A percentile compares a stretch with the other conserved stretches of the same genome.
Conservation (phyloP, 306 rosid species). For the Senna tora region DNA sequence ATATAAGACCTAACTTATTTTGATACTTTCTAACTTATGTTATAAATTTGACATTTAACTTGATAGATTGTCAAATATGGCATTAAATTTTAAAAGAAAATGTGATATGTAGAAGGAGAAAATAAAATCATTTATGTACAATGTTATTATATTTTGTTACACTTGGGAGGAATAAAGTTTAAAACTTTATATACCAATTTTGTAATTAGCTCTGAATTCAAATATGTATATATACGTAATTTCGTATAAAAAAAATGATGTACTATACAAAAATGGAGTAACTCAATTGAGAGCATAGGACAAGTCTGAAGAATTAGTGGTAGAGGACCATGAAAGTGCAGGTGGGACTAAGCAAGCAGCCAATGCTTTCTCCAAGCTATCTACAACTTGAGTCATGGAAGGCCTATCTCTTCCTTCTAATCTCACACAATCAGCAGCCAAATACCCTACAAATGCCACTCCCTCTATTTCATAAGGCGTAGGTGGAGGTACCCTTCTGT, state of each 20-base stretch:
- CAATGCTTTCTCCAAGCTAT: slow-evolving; percentile 65
- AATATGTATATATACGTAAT: no score
- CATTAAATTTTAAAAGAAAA: no score
- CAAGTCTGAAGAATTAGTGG: slow-evolving; percentile 15
- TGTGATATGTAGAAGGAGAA: no score
- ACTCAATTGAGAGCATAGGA: background rate
- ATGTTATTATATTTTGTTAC: no score
- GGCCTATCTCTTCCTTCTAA: slow-evolving; percentile 75
- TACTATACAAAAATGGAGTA: background rate
- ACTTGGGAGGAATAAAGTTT: no score
- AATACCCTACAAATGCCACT: slow-evolving; percentile 71
- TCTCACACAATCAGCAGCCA: slow-evolving; percentile 79
- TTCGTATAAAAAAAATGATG: background rate
- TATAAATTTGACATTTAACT: no score
- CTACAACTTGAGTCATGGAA: slow-evolving; percentile 60
- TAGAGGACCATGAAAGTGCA: slow-evolving; percentile 40
- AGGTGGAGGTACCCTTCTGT: slow-evolving; percentile 67
- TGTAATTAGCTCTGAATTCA: no score
- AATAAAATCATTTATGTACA: no score
- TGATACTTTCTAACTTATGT: no score
- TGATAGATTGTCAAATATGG: no score
- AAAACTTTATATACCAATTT: no score
- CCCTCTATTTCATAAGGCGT: slow-evolving; percentile 85
- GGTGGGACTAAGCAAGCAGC: slow-evolving; percentile 61
- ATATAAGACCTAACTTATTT: no score